These are phyloP conservation scores for Picea sitchensis DNA, from an alignment of 75 land plant genomes.

Conservation along the genomic window DNA sequence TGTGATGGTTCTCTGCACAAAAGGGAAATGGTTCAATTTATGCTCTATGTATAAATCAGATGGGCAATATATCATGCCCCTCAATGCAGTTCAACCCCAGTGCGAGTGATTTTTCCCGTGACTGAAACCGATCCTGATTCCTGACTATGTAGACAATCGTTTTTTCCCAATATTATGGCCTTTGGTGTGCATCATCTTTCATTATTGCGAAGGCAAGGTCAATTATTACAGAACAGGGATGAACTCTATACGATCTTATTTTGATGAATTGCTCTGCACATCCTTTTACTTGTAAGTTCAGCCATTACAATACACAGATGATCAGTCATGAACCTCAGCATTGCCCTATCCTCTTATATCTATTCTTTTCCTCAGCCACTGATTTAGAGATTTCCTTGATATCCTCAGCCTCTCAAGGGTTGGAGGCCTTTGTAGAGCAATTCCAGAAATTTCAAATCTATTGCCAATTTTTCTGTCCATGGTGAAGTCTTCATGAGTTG, in stretches of 20 bases:
- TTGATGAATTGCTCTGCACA: background rate
- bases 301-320: background rate
- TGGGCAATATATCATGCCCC: background rate
- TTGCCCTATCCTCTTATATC: background rate
- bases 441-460: background rate
- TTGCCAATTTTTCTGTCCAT: conserved; percentile 7
- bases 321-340: background rate
- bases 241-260: background rate
- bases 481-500: background rate
- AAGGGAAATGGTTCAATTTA: background rate
- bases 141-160: background rate
- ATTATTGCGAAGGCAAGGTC: background rate
- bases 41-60: background rate
- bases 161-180: background rate
- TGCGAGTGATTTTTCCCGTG: background rate
- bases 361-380: conserved; percentile 53
- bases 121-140: background rate
- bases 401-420: conserved; percentile 49
- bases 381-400: conserved; percentile 47
- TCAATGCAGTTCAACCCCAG: background rate
- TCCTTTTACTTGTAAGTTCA: background rate
- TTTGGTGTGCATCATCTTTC: background rate
- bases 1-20: background rate
- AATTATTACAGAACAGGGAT: background rate
- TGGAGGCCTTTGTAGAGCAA: conserved; percentile 47